phyloP scores from a whole-genome alignment of 495 filamentous ascomycete species.

The Annulohypoxylon bovei region DNA sequence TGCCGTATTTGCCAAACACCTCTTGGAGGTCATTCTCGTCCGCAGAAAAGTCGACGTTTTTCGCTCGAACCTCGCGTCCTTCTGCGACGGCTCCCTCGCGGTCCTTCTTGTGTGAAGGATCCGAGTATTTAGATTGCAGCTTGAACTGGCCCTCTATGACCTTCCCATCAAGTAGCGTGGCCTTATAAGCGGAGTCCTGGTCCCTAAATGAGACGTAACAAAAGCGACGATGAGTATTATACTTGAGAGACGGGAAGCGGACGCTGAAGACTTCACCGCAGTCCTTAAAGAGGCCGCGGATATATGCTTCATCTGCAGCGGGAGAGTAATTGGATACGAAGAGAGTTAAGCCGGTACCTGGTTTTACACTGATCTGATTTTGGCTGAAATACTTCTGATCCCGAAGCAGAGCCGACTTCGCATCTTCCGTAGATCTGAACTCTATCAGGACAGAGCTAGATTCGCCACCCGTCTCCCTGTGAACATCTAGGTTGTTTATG shows the following conservation, averaged over 20 bases:
- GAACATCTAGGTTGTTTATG: constrained; percentile 77
- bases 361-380: constrained; percentile 72
- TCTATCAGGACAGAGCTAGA: constrained; percentile 83
- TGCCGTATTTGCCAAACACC: constrained; percentile 78
- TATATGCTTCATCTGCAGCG: constrained; percentile 80
- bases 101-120: constrained; percentile 78
- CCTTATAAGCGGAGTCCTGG: constrained; percentile 68
- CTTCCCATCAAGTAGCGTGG: constrained; percentile 75
- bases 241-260: constrained; percentile 90
- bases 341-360: constrained; percentile 79
- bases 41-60: constrained; percentile 73
- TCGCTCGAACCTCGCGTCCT: constrained; percentile 85
- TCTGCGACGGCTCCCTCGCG: constrained; percentile 86
- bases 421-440: constrained; percentile 82
- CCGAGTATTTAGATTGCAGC: constrained; percentile 81
- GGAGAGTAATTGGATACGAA: constrained; percentile 94
- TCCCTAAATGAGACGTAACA: constrained; percentile 90
- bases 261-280: constrained; percentile 86
- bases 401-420: constrained; percentile 78
- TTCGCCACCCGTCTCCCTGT: constrained; percentile 63
- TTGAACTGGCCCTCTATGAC: constrained; percentile 69
- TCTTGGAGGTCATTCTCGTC: constrained; percentile 73
- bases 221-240: constrained; percentile 86
- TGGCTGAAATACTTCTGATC: constrained; percentile 79
- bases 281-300: constrained; percentile 77